phyloP scores from a whole-genome alignment of 2,329 filamentous ascomycete genomes.

The Sporothrix luriei region DNA sequence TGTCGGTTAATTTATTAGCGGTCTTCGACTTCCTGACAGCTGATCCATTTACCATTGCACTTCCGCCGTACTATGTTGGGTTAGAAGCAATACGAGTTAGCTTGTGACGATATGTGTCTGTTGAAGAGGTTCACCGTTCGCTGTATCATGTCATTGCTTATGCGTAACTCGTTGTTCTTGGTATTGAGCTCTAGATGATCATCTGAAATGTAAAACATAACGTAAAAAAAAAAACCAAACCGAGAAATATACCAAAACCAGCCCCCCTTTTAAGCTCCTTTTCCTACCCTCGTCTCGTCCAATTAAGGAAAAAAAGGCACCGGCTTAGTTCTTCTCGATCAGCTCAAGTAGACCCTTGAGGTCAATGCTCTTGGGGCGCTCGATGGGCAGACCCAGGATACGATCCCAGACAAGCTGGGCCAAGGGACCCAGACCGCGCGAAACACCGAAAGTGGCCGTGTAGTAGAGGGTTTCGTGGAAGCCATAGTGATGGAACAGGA shows the following conservation, averaged over 20 bases:
- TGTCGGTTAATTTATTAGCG: conserved; percentile 15
- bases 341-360: conserved; percentile 79
- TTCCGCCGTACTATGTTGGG: background rate
- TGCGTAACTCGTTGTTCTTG: too few species aligned
- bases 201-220: conserved; percentile 17
- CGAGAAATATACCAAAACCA: background rate
- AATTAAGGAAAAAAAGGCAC: background rate
- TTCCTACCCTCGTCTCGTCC: background rate
- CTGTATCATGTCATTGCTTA: background rate
- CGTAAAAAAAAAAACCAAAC: conserved; percentile 3
- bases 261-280: conserved; percentile 8
- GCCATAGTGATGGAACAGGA: conserved; percentile 96
- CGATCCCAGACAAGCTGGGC: conserved; percentile 97
- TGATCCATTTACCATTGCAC: conserved; percentile 5
- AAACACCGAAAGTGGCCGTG: conserved; percentile 71
- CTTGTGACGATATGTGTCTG: background rate
- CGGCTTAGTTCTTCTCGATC: conserved; percentile 47
- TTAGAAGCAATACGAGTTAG: background rate
- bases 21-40: conserved; percentile 16
- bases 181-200: conserved; percentile 21
- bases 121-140: background rate
- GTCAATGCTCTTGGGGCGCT: conserved; percentile 97
- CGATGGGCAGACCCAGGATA: conserved; percentile 89
- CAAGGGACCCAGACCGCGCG: conserved; percentile 76
- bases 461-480: conserved; percentile 98